Evolutionary conservation across 345 rosid species (phyloP), one percentile per base, ranked within the genome.

Genomic region (Melaleuca quinquenervia): DNA sequence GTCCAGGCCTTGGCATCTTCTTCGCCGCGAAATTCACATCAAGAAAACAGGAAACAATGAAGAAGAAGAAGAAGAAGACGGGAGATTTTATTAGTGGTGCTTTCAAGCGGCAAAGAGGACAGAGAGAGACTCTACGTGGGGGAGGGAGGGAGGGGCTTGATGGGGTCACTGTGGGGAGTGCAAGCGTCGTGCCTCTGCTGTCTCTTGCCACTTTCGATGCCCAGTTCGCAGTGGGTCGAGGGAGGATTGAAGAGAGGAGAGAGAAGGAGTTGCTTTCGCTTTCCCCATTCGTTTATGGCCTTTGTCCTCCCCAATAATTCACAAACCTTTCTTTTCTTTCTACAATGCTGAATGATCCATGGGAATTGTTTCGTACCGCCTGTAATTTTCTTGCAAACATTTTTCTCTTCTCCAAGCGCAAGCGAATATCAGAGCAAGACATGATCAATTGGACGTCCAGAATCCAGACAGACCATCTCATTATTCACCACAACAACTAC

Each of bases 1-100:
- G 98, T 49, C 98, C 98, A 7, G 98, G 98, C 88, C 98, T 91
- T 62, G 98, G 97, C 98, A 96, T 97, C 94, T 92, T 89, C 88
- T 62, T 62, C 44, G 20, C 84, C 78, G 49, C 84, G 8, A n/a
- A 44, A 36, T 83, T 52, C 52, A 75, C 86, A 44, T 18, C 45
- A 12, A 84, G 78, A 32, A 70, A 70, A 18, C 78, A 32, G 16
- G 45, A 82, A 87, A 82, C 74, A 58, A 84, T 21, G 52, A 70
- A 86, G 84, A 22, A 50, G 41, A 6, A 11, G 55, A 9, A 32
- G 82, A 9, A 50, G 70, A 26, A 64, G 76, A 7, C 11, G 52
- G 55, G 55, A 53, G 24, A 49, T 32, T 53, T 22, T 50, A 11
- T 53, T 53, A 8, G 22, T 53, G 55, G 22, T 53, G 55, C 55